Conservation (phyloP, 768 basidiomycete genomes). For the Coprinellus aureogranulatus region DNA sequence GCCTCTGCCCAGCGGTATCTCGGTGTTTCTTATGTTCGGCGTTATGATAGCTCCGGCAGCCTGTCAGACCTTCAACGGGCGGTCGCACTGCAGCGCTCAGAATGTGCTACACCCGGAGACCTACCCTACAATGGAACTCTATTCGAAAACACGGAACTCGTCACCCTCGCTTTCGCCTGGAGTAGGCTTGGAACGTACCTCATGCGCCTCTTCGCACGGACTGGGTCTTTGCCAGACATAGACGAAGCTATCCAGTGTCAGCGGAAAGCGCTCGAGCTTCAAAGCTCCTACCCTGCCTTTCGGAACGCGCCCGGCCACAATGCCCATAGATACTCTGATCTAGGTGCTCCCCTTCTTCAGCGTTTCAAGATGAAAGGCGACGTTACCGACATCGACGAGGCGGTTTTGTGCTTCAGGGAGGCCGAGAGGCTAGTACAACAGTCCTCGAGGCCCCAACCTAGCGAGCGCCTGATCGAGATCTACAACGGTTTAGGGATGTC, state of each 20-base stretch:
- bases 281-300: neutral
- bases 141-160: too few species aligned
- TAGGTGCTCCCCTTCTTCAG: too few species aligned
- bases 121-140: neutral
- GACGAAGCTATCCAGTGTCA: neutral
- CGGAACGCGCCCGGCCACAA: neutral
- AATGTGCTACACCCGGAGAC: neutral
- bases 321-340: too few species aligned
- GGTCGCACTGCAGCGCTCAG: neutral
- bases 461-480: neutral
- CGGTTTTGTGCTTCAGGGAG: neutral
- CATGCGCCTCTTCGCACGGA: slow-evolving; percentile 18
- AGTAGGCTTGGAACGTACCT: slow-evolving; percentile 17
- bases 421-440: neutral
- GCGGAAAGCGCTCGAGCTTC: neutral
- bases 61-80: neutral
- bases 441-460: neutral
- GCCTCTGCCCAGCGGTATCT: neutral
- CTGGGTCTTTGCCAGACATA: slow-evolving; percentile 16
- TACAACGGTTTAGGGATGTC: slow-evolving; percentile 20
- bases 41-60: neutral
- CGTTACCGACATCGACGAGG: too few species aligned
- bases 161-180: too few species aligned
- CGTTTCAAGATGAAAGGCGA: too few species aligned
- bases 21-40: neutral